A percentile compares a stretch with the other conserved stretches of the same genome.
Evolutionary conservation across 2,329 filamentous ascomycete species (phyloP).

Genomic region (Cytospora piceicola): DNA sequence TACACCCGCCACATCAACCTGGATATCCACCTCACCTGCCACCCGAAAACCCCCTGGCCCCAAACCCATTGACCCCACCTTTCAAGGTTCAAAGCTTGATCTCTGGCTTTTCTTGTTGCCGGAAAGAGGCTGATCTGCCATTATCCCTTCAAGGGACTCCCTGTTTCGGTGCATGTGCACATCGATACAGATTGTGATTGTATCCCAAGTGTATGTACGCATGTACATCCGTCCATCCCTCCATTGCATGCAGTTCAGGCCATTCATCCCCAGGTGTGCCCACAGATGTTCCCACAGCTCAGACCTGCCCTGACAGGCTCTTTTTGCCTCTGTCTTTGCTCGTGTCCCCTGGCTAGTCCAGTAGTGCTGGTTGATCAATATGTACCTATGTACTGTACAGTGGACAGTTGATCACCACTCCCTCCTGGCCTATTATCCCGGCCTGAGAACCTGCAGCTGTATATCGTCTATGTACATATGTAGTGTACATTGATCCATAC

Average conservation of each 20-base stretch:
- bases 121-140: neutral
- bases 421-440: too few species aligned
- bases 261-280: neutral
- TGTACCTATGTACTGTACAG: neutral
- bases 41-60: constrained; percentile 13
- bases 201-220: too few species aligned
- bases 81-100: constrained; percentile 21
- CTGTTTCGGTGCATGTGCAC: constrained; percentile 7
- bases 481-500: neutral
- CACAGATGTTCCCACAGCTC: too few species aligned
- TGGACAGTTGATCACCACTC: neutral
- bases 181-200: neutral
- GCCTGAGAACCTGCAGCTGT: neutral
- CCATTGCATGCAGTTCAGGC: neutral
- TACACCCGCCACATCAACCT: neutral
- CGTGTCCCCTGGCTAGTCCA: neutral
- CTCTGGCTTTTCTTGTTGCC: constrained; percentile 1
- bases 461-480: neutral
- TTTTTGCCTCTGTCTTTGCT: neutral
- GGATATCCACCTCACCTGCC: constrained; percentile 7
- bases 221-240: too few species aligned
- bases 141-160: neutral
- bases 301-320: neutral
- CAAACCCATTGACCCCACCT: neutral
- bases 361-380: neutral